These are phyloP conservation scores for Verticillium alfalfae DNA, from an alignment of 2,329 filamentous ascomycete species.

Conservation along the genomic window DNA sequence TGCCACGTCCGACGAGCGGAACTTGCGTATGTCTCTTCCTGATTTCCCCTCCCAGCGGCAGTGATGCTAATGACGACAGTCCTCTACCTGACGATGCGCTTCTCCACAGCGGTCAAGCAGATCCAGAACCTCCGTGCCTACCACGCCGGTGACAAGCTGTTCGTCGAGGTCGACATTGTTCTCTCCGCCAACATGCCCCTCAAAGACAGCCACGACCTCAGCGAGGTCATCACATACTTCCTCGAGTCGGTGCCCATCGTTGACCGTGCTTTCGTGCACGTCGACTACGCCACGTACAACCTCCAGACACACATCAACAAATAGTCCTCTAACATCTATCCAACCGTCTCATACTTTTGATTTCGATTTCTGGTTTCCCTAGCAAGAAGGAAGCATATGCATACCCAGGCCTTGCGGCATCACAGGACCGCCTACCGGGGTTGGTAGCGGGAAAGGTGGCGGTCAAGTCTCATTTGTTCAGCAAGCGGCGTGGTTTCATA, in stretches of 20 bases:
- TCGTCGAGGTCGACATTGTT: conserved; percentile 77
- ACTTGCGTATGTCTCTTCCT: conserved; percentile 45
- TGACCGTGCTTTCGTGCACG: conserved; percentile 64
- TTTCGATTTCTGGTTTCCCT: not conserved
- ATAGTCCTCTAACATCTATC: conserved; percentile 15
- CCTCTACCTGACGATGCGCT: conserved; percentile 89
- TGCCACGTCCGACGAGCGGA: conserved; percentile 74
- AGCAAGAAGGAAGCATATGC: not conserved
- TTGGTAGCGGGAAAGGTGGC: not conserved
- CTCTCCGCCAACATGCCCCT: conserved; percentile 70
- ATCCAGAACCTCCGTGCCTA: conserved; percentile 84
- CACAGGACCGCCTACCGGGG: not conserved
- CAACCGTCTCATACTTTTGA: not conserved
- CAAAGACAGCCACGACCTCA: conserved; percentile 75
- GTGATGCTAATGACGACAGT: conserved; percentile 29
- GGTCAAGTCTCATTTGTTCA: not conserved
- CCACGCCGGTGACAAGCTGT: conserved; percentile 79
- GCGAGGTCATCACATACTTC: conserved; percentile 75
- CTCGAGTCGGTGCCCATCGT: conserved; percentile 79
- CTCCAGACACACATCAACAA: conserved; percentile 53
- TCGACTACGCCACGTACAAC: conserved; percentile 59
- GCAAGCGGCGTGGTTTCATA: not conserved
- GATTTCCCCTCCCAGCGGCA: not conserved
- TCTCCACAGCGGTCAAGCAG: conserved; percentile 79
- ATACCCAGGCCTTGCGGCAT: not conserved